Evolutionary conservation across 495 filamentous ascomycete species (phyloP).

Genomic region (Xylaria sp.): DNA sequence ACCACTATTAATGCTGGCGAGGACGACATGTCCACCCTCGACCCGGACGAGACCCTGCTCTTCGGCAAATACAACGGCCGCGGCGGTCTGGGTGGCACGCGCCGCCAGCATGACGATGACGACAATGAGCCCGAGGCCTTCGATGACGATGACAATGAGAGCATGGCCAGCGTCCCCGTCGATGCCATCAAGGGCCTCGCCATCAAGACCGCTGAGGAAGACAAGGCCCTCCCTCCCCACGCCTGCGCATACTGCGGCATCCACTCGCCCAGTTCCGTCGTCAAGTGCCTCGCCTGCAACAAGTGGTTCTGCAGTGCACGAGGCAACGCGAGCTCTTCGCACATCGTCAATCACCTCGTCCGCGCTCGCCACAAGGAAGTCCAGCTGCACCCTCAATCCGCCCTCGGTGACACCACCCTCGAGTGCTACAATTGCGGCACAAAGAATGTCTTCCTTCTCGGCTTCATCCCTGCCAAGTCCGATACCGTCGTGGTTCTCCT

Average conservation of each 20-base stretch:
- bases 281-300: conserved; percentile 92
- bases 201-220: conserved; percentile 72
- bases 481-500: conserved; percentile 97
- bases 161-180: conserved; percentile 83
- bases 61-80: conserved; percentile 69
- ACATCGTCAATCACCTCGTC: conserved; percentile 98
- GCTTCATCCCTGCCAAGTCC: conserved; percentile 99
- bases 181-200: conserved; percentile 75
- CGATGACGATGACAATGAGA: conserved; percentile 92
- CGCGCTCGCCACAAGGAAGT: conserved; percentile 98
- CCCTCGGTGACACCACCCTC: conserved; percentile 95
- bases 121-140: conserved; percentile 89
- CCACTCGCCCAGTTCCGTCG: conserved; percentile 91
- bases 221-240: conserved; percentile 91
- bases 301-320: conserved; percentile 99
- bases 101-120: conserved; percentile 75
- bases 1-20: conserved; percentile 74
- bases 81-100: conserved; percentile 49
- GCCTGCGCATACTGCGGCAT: conserved; percentile 99
- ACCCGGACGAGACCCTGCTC: conserved; percentile 78
- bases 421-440: conserved; percentile 99
- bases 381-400: conserved; percentile 90
- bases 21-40: conserved; percentile 70
- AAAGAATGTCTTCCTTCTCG: conserved; percentile 99
- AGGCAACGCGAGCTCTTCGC: conserved; percentile 94